These are phyloP conservation scores for Chimonanthus praecox DNA, from an alignment of 164 flowering plant species.

Conservation along the genomic window DNA sequence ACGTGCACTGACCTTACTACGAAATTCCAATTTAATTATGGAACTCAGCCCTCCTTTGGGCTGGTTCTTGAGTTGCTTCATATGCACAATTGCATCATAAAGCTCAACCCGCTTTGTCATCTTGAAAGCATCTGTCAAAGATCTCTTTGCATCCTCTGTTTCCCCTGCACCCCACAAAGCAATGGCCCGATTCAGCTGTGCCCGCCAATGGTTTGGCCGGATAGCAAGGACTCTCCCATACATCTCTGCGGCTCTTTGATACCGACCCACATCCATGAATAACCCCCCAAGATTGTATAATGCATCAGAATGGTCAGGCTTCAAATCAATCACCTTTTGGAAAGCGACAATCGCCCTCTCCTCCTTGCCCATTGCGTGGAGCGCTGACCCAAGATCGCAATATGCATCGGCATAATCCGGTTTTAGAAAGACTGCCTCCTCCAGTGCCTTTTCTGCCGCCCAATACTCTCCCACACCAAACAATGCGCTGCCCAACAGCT, in stretches of 20 bases:
- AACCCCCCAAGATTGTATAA: conserved; percentile 20
- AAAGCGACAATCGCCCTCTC: conserved; percentile 18
- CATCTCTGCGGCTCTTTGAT: conserved; percentile 19
- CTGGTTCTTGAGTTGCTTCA: conserved; percentile 17
- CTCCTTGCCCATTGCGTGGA: conserved; percentile 18
- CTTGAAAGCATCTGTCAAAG: conserved; percentile 18
- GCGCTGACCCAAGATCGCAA: conserved; percentile 20
- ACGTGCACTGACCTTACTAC: neutral
- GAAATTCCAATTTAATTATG: neutral
- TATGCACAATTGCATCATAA: conserved; percentile 18
- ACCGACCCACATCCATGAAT: conserved; percentile 15
- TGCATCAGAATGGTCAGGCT: conserved; percentile 19
- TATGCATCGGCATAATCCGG: conserved; percentile 18
- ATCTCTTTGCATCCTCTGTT: conserved; percentile 13
- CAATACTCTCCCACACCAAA: conserved; percentile 22
- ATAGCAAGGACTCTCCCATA: conserved; percentile 15
- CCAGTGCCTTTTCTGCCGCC: conserved; percentile 17
- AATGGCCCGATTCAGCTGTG: conserved; percentile 17
- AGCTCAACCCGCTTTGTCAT: conserved; percentile 22
- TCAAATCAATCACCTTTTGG: conserved; percentile 18
- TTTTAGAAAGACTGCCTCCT: conserved; percentile 15
- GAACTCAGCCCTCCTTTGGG: conserved; percentile 3
- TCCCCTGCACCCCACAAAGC: conserved; percentile 18
- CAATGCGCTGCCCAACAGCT: conserved; percentile 21
- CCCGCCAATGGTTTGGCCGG: conserved; percentile 18